Evolutionary conservation across 768 basidiomycete species (phyloP).

Genomic region (Suillus brevipes): DNA sequence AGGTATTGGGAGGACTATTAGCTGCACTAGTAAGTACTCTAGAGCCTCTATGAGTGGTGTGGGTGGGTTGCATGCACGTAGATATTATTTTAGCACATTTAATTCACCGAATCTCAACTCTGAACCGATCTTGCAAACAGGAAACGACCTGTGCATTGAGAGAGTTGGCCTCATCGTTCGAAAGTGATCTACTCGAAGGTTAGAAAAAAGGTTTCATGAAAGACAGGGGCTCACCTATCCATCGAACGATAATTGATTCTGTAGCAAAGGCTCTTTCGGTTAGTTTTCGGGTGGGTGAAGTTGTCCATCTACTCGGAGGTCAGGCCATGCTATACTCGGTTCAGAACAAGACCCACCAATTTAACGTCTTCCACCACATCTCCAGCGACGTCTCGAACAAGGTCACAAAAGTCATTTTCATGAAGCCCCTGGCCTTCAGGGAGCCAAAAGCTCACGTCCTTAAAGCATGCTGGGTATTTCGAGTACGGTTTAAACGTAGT

Average conservation of each 20-base stretch:
- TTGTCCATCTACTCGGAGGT: conserved; percentile 72
- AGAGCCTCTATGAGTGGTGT: conserved; percentile 31
- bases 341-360: conserved; percentile 49
- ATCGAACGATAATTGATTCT: conserved; percentile 94
- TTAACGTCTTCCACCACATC: conserved; percentile 91
- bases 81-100: conserved; percentile 39
- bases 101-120: conserved; percentile 86
- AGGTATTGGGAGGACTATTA: conserved; percentile 15
- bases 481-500: conserved; percentile 88
- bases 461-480: conserved; percentile 89
- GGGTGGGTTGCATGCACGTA: conserved; percentile 24
- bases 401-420: conserved; percentile 96
- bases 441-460: conserved; percentile 95
- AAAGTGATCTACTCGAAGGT: conserved; percentile 60
- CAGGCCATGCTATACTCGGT: conserved; percentile 4
- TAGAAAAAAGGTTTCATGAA: conserved; percentile 7
- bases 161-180: conserved; percentile 87
- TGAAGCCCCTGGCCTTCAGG: conserved; percentile 60
- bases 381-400: conserved; percentile 89
- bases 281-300: conserved; percentile 88
- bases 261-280: conserved; percentile 79
- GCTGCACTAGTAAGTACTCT: conserved; percentile 17
- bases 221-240: conserved; percentile 65
- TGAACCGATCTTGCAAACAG: conserved; percentile 58
- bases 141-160: conserved; percentile 65